Percentiles rank a stretch among this genome's conserved stretches.
Evolutionary conservation across 2,329 filamentous ascomycete species (phyloP).

Genomic region (Cordyceps cateniannulata): DNA sequence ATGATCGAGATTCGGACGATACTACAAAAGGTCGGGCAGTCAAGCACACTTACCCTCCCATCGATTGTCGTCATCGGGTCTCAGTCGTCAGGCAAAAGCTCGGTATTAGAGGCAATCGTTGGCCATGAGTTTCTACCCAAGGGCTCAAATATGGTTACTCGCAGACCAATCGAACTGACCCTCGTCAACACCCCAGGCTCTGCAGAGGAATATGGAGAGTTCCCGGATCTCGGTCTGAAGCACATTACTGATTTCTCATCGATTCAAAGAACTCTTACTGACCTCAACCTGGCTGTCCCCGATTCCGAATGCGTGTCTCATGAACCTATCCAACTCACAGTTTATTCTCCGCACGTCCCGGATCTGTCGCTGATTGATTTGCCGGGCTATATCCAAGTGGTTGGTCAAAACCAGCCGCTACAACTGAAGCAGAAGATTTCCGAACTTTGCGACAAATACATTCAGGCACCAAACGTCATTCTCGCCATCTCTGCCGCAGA

Average conservation of each 20-base stretch:
- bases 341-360: slow-evolving; percentile 91
- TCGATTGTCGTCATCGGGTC: slow-evolving; percentile 99
- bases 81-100: slow-evolving; percentile 97
- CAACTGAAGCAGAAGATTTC: slow-evolving; percentile 94
- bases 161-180: slow-evolving; percentile 90
- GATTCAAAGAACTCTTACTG: slow-evolving; percentile 88
- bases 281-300: slow-evolving; percentile 88
- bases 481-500: slow-evolving; percentile 96
- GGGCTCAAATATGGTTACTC: slow-evolving; percentile 97
- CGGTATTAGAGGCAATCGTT: slow-evolving; percentile 91
- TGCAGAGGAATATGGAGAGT: slow-evolving; percentile 87
- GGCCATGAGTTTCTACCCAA: slow-evolving; percentile 97
- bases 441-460: slow-evolving; percentile 97
- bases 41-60: slow-evolving; percentile 77
- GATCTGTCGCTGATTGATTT: slow-evolving; percentile 94
- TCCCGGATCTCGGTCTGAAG: slow-evolving; percentile 81
- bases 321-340: slow-evolving; percentile 91
- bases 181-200: slow-evolving; percentile 90
- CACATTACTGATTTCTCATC: slow-evolving; percentile 88
- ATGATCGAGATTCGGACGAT: slow-evolving; percentile 99
- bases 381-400: slow-evolving; percentile 95
- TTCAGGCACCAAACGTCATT: slow-evolving; percentile 91
- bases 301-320: slow-evolving; percentile 89
- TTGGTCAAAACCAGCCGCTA: slow-evolving; percentile 80
- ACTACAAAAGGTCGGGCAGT: slow-evolving; percentile 86